phyloP scores from a whole-genome alignment of 2,329 filamentous ascomycete genomes.

The Colletotrichum caudatum region DNA sequence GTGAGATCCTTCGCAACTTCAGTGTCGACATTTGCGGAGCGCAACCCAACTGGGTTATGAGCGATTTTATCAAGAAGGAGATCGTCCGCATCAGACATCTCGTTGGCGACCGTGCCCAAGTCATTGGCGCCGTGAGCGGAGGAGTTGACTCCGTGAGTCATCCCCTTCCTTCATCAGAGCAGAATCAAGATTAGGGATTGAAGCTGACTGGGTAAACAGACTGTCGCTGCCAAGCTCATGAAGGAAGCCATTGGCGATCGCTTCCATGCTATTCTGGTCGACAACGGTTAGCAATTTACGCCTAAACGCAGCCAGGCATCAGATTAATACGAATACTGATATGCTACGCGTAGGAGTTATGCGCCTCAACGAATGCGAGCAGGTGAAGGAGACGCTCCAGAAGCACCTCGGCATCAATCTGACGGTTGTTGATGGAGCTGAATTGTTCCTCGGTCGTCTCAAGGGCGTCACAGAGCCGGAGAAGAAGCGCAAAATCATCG shows the following conservation, averaged over 20 bases:
- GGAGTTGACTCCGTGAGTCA: conserved; percentile 74
- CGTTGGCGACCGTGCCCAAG: conserved; percentile 85
- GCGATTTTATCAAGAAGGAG: conserved; percentile 83
- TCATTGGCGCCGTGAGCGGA: conserved; percentile 73
- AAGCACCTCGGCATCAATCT: conserved; percentile 90
- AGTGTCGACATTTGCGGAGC: conserved; percentile 84
- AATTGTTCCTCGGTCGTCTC: conserved; percentile 82
- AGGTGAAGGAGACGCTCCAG: conserved; percentile 83
- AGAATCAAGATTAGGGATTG: not conserved
- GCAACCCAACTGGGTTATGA: conserved; percentile 85
- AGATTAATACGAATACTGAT: no score
- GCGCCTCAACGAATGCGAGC: conserved; percentile 84
- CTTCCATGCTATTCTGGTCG: conserved; percentile 86
- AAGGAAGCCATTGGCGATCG: conserved; percentile 82
- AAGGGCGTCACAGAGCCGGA: conserved; percentile 84
- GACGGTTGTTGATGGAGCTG: conserved; percentile 83
- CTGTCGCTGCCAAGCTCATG: conserved; percentile 89
- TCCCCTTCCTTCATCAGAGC: no score
- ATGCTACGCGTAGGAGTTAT: conserved; percentile 63
- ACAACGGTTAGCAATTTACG: conserved; percentile 70
- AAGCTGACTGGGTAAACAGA: conserved; percentile 52
- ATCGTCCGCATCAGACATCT: conserved; percentile 83
- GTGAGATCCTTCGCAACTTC: conserved; percentile 83
- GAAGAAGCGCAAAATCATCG: conserved; percentile 92
- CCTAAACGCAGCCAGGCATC: not conserved